Evolutionary conservation across 1,284 basidiomycete genomes (phyloP).

Genomic region (Rhodotorula sp.): DNA sequence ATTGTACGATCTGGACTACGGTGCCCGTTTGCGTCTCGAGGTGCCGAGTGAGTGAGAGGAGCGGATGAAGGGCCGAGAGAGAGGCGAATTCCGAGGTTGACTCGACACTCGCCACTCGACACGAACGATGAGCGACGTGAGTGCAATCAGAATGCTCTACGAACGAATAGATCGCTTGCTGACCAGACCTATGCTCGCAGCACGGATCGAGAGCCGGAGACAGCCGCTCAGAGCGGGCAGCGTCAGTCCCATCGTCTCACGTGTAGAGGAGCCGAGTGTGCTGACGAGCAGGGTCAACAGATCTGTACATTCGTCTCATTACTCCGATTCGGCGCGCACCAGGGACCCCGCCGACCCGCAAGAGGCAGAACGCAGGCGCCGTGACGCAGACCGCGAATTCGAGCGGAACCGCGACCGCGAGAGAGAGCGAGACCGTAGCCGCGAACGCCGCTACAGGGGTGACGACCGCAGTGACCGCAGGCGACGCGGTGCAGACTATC

Average conservation of each 20-base stretch:
- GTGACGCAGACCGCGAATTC: conserved; percentile 30
- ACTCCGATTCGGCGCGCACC: conserved; percentile 20
- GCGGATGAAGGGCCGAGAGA: neutral
- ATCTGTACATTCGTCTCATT: conserved; percentile 7
- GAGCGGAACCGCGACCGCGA: conserved; percentile 24
- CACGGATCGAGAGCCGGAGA: conserved; percentile 3
- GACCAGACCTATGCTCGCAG: neutral
- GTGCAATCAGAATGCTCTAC: neutral
- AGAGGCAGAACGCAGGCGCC: conserved; percentile 8
- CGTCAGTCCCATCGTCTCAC: neutral
- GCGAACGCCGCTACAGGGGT: neutral
- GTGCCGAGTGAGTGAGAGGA: neutral
- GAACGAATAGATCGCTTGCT: neutral
- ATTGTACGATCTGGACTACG: neutral
- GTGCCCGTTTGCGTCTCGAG: neutral
- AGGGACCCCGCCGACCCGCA: conserved; percentile 6
- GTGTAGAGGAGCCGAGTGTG: neutral
- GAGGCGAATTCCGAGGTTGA: neutral
- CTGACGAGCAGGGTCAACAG: neutral
- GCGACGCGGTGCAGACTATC: neutral
- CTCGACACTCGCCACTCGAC: neutral
- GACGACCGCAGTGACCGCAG: conserved; percentile 8
- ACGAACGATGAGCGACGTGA: conserved; percentile 23
- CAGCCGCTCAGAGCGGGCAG: conserved; percentile 21
- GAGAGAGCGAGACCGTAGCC: conserved; percentile 8